These are phyloP conservation scores for Tilletia horrida DNA, from an alignment of 1,284 basidiomycete species.

Conservation along the genomic window DNA sequence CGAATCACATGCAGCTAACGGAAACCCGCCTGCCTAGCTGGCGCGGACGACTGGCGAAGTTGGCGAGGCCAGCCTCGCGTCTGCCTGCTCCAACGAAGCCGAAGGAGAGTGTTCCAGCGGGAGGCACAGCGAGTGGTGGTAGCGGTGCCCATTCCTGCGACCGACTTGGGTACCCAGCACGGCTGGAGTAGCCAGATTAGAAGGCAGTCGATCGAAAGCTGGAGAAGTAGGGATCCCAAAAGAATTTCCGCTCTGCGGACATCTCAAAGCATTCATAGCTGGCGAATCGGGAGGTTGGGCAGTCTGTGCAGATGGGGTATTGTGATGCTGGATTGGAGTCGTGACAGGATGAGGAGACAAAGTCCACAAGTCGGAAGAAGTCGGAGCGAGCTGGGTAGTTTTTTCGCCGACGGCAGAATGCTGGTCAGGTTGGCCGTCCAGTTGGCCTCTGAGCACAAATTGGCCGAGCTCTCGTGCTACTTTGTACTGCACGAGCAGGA, in stretches of 20 bases:
- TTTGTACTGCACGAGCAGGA: background rate
- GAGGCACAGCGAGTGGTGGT: constrained; percentile 7
- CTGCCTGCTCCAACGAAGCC: too few species aligned
- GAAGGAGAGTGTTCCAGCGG: background rate
- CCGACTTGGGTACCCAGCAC: background rate
- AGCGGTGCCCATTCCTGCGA: background rate
- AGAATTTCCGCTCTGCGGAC: background rate
- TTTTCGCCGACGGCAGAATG: background rate
- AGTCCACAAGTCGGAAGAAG: background rate
- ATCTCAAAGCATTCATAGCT: background rate
- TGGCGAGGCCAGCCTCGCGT: too few species aligned
- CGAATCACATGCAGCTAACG: too few species aligned
- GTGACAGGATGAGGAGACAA: background rate
- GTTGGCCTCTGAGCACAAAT: background rate
- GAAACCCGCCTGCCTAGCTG: too few species aligned
- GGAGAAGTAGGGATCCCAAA: background rate
- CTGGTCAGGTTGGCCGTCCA: background rate
- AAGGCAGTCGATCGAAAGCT: background rate
- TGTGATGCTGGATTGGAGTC: background rate
- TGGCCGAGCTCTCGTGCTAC: constrained; percentile 3
- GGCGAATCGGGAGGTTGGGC: background rate
- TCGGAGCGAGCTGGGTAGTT: background rate
- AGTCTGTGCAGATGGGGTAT: background rate
- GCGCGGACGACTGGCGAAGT: too few species aligned
- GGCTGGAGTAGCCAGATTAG: background rate